Evolutionary conservation across 2,329 filamentous ascomycete species (phyloP), one percentile per base, ranked within the genome.

Genomic region (Epicoccum sorghinum): DNA sequence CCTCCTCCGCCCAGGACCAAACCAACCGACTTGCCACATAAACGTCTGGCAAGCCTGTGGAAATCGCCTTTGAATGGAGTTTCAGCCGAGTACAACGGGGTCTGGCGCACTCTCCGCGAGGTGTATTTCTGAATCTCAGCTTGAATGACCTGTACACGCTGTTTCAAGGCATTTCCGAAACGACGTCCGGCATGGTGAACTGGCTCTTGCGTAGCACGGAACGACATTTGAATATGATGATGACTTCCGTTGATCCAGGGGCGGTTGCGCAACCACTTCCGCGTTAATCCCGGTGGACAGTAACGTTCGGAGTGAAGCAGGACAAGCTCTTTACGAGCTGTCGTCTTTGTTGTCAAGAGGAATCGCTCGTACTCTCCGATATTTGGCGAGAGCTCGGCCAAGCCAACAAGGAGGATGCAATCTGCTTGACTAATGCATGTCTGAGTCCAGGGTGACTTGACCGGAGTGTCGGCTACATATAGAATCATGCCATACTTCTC

Each of bases 41-140:
- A 81, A 6, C 93, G 84, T 48, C 96, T 85, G 4, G 93, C 95
- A 22, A 99, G 84, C 10, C 95, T 87, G 74, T 99, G 93, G 65
- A 99, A 98, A 67, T 99, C 95, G 2, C 95, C 91, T 73, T 99
- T 99, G 79, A 92, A 96, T 0, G 93, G 89, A 0, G 91, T 92
- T 49, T 98, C 91, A 0, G 93, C 88, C 0, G 93, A 92, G 71
- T 98, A 99, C 32, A 96, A 85, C 0, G 92, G 89, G 3, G 88
- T 89, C 65, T 96, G 92, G 24, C 90, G 87, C n/a, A 96, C 87
- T 61, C 90, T 89, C n/a, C 91, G 85, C 1, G 92, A 96, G 0
- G 96, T 98, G 72, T 97, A 99, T 72, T 97, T 98, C 70, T 98
- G 93, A 18, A 99, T 97, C 71, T 98, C 95, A 0, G 95, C 95